Evolutionary conservation across 192 early-diverging fungal genomes (phyloP), one percentile per base, ranked within the genome.

Genomic region (Tieghemiomyces parasiticus): DNA sequence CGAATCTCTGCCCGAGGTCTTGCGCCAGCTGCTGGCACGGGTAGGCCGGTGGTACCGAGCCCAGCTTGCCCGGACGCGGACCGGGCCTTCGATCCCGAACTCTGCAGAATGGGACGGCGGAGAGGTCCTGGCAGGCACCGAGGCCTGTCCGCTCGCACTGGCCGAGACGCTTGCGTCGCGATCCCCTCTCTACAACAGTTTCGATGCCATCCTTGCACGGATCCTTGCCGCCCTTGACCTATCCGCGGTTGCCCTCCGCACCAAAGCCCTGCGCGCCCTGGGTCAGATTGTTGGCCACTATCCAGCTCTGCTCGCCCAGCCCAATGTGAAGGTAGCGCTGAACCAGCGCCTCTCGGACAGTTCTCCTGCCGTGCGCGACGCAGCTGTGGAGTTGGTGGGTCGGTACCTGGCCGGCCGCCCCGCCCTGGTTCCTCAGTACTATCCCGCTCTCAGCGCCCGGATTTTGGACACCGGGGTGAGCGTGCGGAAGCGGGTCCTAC

Each of bases 401-500:
- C 86, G 84, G 56, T 89, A 91, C 61, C 67, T 93, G 48, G 74
- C 81, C 4, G 74, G 78, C 54, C 78, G 84, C 33, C 69, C 74
- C 10, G 75, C 69, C 49, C 74, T 94, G 22, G 76, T 84, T 1
- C 66, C 63, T 28, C 75, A 89, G 55, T 90, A 93, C 63, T 95
- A 91, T 61, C 78, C 81, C 32, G 70, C 89, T 42, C 74, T 95
- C 44, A 85, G 83, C 54, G 85, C 81, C 10, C 71, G 92, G 29
- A 78, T 93, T 2, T 71, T 91, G 81, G 94, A 97, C 72, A 90
- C 86, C 31, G 87, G 90, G 6, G 50, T 84, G 8, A 92, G 75
- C 65, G 92, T 97, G 24, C 83, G 94, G 20, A 92, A 92, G 70
- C 80, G 91, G 0, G 80, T 93, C 1, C 78, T 97, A 28, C 79